Evolutionary conservation across 73 alveolate species (phyloP).

Genomic region (Breviolum minutum): DNA sequence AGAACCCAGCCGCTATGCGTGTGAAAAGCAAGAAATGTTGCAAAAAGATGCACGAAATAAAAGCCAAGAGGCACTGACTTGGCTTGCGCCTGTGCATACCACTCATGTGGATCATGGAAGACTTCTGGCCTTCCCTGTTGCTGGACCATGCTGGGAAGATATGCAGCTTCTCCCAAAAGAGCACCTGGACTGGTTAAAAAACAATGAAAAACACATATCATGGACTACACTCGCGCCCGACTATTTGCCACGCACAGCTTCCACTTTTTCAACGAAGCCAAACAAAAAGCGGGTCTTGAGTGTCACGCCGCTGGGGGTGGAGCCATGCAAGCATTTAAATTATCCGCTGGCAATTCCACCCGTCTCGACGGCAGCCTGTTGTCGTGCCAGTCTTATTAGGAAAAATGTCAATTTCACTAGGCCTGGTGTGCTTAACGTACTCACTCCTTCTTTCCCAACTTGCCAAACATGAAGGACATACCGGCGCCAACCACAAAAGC

Average conservation of each 20-base stretch:
- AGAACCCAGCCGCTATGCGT: neutral
- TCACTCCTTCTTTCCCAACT: conserved; percentile 88
- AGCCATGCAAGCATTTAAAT: neutral
- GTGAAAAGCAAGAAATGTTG: neutral
- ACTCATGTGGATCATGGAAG: conserved; percentile 33
- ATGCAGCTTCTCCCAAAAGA: conserved; percentile 30
- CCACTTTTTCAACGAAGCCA: neutral
- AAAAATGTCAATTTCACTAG: neutral
- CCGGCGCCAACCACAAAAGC: conserved; percentile 96
- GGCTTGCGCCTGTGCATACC: conserved; percentile 91
- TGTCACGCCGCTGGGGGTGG: conserved; percentile 14
- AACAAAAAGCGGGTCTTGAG: neutral
- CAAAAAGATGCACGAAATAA: neutral
- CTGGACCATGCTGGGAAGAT: conserved; percentile 24
- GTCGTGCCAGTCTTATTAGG: conserved; percentile 15
- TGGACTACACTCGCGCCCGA: no score
- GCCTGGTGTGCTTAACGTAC: neutral
- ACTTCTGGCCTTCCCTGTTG: conserved; percentile 65
- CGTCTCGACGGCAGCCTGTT: neutral
- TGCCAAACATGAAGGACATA: conserved; percentile 90
- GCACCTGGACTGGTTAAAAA: neutral
- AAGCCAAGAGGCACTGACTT: conserved; percentile 36
- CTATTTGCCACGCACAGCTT: no score
- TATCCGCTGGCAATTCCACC: neutral
- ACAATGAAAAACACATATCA: neutral